Conservation (phyloP, 2,329 filamentous ascomycete species). For the Microcyclospora tardicrescens region DNA sequence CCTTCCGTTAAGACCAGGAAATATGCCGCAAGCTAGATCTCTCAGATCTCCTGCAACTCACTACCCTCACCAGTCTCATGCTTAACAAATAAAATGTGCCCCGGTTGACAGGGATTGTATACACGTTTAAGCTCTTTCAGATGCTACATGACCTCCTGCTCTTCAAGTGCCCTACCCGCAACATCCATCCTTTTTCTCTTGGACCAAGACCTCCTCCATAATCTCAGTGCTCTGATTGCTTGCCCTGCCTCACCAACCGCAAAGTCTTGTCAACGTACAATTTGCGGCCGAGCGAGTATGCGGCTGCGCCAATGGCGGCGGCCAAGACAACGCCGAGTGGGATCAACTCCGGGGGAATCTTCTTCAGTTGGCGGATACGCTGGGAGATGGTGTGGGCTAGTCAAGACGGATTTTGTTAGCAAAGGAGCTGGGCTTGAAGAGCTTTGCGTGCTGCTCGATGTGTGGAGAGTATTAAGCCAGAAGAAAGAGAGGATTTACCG, state of each 20-base stretch:
- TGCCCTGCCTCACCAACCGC: slow-evolving; percentile 61
- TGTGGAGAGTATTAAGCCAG: background rate
- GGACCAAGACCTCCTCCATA: no score
- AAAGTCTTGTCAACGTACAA: slow-evolving; percentile 83
- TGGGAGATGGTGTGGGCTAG: slow-evolving; percentile 93
- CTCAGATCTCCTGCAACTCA: no score
- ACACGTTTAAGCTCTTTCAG: no score
- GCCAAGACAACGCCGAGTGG: slow-evolving; percentile 83
- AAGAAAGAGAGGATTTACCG: slow-evolving; percentile 35
- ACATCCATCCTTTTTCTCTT: no score
- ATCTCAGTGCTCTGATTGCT: background rate
- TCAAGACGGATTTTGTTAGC: background rate
- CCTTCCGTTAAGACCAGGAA: no score
- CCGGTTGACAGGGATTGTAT: no score
- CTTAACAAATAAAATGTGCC: no score
- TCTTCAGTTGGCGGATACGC: slow-evolving; percentile 77
- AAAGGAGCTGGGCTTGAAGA: no score
- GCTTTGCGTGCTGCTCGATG: background rate
- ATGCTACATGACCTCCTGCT: no score
- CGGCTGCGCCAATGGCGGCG: slow-evolving; percentile 60
- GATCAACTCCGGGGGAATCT: slow-evolving; percentile 84
- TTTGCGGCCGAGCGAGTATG: slow-evolving; percentile 73
- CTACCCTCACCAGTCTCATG: no score
- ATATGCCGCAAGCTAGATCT: no score
- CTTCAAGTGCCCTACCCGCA: no score